Conservation (phyloP, 495 filamentous ascomycete species). For the Aspergillus hancockii region DNA sequence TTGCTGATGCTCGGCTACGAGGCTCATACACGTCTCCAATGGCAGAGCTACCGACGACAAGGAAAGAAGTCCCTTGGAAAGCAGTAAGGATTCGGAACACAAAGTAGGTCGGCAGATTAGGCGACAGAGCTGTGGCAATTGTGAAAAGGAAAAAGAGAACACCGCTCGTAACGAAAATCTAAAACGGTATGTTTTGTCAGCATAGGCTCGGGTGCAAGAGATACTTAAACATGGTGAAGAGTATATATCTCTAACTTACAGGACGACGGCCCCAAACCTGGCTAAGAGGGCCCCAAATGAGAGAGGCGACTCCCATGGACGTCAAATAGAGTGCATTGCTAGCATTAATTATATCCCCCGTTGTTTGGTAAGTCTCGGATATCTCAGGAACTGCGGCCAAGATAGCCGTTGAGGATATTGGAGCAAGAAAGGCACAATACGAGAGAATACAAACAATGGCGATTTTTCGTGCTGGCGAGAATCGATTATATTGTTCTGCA, state of each 20-base stretch:
- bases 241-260: conserved; percentile 37
- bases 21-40: conserved; percentile 67
- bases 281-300: conserved; percentile 68
- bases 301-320: conserved; percentile 68
- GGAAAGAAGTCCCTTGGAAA: conserved; percentile 70
- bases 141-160: conserved; percentile 63
- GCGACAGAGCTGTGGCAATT: conserved; percentile 65
- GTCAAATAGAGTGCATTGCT: conserved; percentile 70
- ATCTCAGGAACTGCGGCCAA: conserved; percentile 71
- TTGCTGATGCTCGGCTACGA: conserved; percentile 65
- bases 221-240: neutral
- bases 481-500: conserved; percentile 52
- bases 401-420: conserved; percentile 68
- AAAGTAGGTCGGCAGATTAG: conserved; percentile 66
- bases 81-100: conserved; percentile 70
- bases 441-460: conserved; percentile 64
- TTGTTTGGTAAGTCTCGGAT: conserved; percentile 59
- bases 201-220: neutral
- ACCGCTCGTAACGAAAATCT: conserved; percentile 58
- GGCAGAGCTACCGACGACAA: conserved; percentile 63
- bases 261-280: conserved; percentile 65
- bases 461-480: conserved; percentile 56
- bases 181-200: conserved; percentile 16
- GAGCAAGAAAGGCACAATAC: conserved; percentile 67
- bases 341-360: conserved; percentile 65